Evolutionary conservation across 176 grass and related monocot genomes (phyloP), one percentile per base, ranked within the genome.

Genomic region (Themeda triandra): DNA sequence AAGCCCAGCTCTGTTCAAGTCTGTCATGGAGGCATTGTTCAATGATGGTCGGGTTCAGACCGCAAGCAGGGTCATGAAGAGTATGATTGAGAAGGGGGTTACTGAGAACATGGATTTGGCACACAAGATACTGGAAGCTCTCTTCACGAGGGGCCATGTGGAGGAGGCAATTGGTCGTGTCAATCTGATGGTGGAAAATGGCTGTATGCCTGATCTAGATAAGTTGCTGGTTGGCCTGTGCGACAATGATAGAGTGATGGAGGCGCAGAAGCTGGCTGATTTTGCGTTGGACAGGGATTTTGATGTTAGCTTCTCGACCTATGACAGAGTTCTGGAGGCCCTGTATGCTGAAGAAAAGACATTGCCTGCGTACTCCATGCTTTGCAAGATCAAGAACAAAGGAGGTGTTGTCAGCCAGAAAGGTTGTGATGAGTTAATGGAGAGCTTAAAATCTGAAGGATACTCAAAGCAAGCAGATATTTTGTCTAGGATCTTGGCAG

Each of bases 311-410:
- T 98, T 98, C 86, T 89, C 85, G 2, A 89, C 84, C 81, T 99
- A 87, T 73, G 96, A 99, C 78, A 84, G 87, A 62, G 73, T 99
- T 75, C 84, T 99, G 53, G 96, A 99, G 68, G 86, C 84, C 23
- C 85, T 99, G 30, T 90, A 92, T 37, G 77, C 88, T 9, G 91
- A 92, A 81, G 96, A 89, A 51, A 88, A 92, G 75, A 89, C 86
- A 23, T 82, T 99, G 86, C 89, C 91, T 74, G 91, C 93, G 12
- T 99, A 96, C 84, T 89, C 89, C 46, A 88, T 99, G 68, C 91
- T 99, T 13, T 94, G 96, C 88, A 96, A 99, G 91, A 99, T 99
- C 66, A 96, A 99, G 89, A 89, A 78, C 56, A 94, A 96, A 65
- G 96, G 96, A 84, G 93, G 91, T 51, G 66, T 87, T 39, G 91